Evolutionary conservation across 352 stramenopile genomes (phyloP).

Genomic region (Aphanomyces stellatus): DNA sequence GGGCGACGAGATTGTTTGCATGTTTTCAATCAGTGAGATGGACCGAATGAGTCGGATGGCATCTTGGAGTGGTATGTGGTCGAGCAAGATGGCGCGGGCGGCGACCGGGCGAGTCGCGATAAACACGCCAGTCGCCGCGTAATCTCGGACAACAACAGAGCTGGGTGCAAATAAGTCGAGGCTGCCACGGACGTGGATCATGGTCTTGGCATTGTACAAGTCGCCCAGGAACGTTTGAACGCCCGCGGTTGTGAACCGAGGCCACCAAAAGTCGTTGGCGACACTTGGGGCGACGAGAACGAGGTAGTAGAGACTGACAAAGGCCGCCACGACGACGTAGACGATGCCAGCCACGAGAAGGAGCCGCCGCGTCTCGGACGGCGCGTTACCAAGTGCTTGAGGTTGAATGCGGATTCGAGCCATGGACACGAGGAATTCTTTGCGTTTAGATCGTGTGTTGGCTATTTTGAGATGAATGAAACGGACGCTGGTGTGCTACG

Average conservation of each 20-base stretch:
- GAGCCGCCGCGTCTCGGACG: no score
- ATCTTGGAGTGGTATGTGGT: not conserved
- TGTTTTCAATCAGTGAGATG: not conserved
- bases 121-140: not conserved
- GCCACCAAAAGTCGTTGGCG: constrained; percentile 13
- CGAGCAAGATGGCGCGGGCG: not conserved
- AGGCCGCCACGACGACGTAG: no score
- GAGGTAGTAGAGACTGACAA: no score
- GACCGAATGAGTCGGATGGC: not conserved
- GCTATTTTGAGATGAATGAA: no score
- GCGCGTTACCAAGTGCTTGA: no score
- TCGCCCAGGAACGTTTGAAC: constrained; percentile 6
- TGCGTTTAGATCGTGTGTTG: no score
- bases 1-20: not conserved
- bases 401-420: no score
- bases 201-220: not conserved
- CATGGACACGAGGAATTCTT: no score
- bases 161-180: not conserved
- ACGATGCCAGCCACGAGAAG: no score
- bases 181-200: not conserved
- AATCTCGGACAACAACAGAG: not conserved
- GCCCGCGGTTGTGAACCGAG: not conserved
- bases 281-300: no score
- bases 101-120: not conserved
- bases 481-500: no score